Conservation (phyloP, 164 flowering plant genomes). For the Vitis riparia region DNA sequence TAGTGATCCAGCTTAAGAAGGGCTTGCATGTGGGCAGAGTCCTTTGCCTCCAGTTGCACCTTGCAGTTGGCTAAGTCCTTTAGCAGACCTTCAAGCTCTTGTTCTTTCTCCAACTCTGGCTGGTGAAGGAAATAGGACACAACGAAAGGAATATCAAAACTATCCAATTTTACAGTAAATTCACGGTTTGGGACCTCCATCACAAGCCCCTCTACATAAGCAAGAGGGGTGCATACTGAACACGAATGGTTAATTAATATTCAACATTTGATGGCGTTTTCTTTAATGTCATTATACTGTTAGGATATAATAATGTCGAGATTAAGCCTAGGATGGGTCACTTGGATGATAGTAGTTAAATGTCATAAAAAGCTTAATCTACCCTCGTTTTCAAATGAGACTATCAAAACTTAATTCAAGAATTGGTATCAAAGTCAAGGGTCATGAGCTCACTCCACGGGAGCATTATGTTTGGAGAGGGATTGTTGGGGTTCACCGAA, state of each 20-base stretch:
- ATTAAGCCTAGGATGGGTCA: no score
- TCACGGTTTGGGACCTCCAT: neutral
- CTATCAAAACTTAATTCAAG: no score
- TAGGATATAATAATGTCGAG: no score
- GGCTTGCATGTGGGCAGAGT: constrained; percentile 48
- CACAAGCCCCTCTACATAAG: neutral
- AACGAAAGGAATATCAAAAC: neutral
- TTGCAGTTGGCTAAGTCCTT: constrained; percentile 55
- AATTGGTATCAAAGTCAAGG: no score
- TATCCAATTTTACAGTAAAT: neutral
- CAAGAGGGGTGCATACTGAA: neutral
- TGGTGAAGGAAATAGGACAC: constrained; percentile 2
- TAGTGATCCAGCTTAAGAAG: constrained; percentile 44
- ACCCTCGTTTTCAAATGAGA: no score
- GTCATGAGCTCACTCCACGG: no score
- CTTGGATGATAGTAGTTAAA: no score
- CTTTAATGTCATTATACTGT: no score
- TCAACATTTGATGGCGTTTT: neutral
- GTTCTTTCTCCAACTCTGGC: constrained; percentile 33
- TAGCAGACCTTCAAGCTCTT: constrained; percentile 29
- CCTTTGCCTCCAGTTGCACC: constrained; percentile 61
- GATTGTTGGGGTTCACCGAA: no score
- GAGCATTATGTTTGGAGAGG: no score
- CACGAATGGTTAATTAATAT: neutral
- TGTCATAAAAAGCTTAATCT: no score